Base-by-base conservation (phyloP, 805 yeast genomes). In the Nadsonia fulvescens region DNA sequence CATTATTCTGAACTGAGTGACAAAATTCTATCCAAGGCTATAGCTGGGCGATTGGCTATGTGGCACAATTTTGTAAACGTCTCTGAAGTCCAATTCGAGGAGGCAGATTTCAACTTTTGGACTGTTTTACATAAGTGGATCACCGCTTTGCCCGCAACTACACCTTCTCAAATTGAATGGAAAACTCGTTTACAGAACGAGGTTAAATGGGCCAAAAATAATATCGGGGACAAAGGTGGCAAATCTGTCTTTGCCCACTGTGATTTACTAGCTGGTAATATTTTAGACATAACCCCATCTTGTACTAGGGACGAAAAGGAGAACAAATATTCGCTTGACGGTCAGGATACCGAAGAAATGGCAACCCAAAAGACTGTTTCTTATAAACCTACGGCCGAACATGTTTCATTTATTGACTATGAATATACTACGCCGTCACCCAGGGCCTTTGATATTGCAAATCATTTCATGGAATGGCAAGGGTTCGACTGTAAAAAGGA, bases 391-490 rank as follows among this genome's bases (percentile, higher is more conserved):
- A n/a, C 9, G 19, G 19, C n/a, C 22, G 16, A 24, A 12, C 29
- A 35, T 16, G 39, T 37, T 14, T 20, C 35, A 23, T 29, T 83
- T 81, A 89, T 89, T 39, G 98, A 89, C 47, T 89, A 89, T 47
- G 98, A 89, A 53, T 89, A 86, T 47, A 70, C 93, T 1, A 95
- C 93, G 3, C 71, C 93, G 7, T 86, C 83, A 40, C 61, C 73
- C 21, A 79, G 93, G 3, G 93, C 91, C 2, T 81, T 63, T 45
- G 98, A 89, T 47, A 63, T 89, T 27, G 91, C 89, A 8, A 83
- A 89, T 48, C 98, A 89, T 53, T 77, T 89, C 38, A 64, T 76
- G 39, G 98, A 86, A 54, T 86, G 98, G 98, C 89, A 75, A 44
- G 89, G 89, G 2, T 74, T 73, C 38, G 68, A 70, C 34, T 76